Base-by-base conservation (phyloP, 805 yeast species). In the Lipomyces mesembrius region DNA sequence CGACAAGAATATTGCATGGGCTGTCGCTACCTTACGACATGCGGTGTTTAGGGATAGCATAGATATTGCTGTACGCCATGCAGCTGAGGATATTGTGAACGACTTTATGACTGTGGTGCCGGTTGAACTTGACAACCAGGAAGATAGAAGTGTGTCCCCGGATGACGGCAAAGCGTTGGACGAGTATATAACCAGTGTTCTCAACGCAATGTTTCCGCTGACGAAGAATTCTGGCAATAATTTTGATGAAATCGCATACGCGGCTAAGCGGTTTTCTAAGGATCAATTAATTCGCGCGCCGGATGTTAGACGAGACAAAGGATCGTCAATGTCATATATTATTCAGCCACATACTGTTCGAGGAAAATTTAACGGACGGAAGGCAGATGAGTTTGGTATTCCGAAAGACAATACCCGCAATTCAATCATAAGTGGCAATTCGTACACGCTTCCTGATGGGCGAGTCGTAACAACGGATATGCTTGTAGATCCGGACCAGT, bases 1-100 rank as follows among this genome's bases (percentile, higher is more conserved):
- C n/a, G 80, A 78, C 57, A 75, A 79, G 1, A 74, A 85, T 35
- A 64, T 84, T 25, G 81, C 83, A 64, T 88, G 86, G 75, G 81
- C 90, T 57, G 84, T 91, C 2, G 84, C 93, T 0, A 85, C 94
- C 0, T 92, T 97, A 97, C 83, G 97, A 70, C 86, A 87, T 71
- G 93, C 94, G 79, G 91, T 92, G 14, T 91, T 91, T 76, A 84
- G 97, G 69, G 85, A 88, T 72, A 92, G 92, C 0, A 83, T 89
- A 59, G 81, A 83, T 46, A 75, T 90, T 62, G 77, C 77, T 2
- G 76, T 61, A 6, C 34, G 67, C 32, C 63, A 64, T 22, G 68
- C 69, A 9, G 71, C 61, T 2, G 60, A 65, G 20, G 77, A 43
- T 69, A 79, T 32, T 69, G 76, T 54, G 75, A 82, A 72, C 53